A percentile compares a stretch with the other conserved stretches of the same genome.
Evolutionary conservation across 805 yeast species (phyloP).

Genomic region (Saccharomycopsis amapae): DNA sequence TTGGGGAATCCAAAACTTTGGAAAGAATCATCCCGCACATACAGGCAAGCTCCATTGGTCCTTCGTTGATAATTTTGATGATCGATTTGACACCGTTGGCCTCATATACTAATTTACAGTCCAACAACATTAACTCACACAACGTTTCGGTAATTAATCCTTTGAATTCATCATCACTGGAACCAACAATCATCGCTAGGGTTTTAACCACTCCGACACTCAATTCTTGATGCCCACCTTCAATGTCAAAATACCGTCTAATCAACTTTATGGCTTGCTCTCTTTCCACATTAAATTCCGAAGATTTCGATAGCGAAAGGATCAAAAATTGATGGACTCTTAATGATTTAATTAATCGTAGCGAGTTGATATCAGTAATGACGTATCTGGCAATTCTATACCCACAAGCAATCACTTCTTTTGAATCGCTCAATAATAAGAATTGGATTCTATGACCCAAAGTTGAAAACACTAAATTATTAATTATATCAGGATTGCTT

Average conservation of each 20-base stretch:
- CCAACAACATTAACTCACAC: slow-evolving; percentile 41
- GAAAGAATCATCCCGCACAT: slow-evolving; percentile 41
- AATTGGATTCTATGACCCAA: slow-evolving; percentile 53
- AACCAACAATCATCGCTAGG: slow-evolving; percentile 55
- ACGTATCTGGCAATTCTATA: slow-evolving; percentile 66
- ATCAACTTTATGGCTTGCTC: slow-evolving; percentile 71
- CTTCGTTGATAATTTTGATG: slow-evolving; percentile 46
- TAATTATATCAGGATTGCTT: slow-evolving; percentile 51
- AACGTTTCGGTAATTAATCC: slow-evolving; percentile 45
- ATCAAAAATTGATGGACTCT: slow-evolving; percentile 59
- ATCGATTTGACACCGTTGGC: slow-evolving; percentile 39
- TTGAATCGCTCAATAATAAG: slow-evolving; percentile 48
- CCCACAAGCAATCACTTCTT: slow-evolving; percentile 67
- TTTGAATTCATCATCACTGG: slow-evolving; percentile 43
- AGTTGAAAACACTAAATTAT: slow-evolving; percentile 55
- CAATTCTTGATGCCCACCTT: slow-evolving; percentile 44
- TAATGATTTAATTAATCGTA: slow-evolving; percentile 31
- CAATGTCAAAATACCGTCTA: slow-evolving; percentile 51
- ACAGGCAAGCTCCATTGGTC: slow-evolving; percentile 39
- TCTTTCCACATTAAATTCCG: slow-evolving; percentile 51
- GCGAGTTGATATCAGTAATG: slow-evolving; percentile 45
- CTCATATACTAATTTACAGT: slow-evolving; percentile 36
- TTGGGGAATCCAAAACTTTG: slow-evolving; percentile 51
- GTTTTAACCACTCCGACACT: slow-evolving; percentile 56
- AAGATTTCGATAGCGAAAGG: slow-evolving; percentile 54